phyloP scores from a whole-genome alignment of 2,329 filamentous ascomycete species.

The Chaetoscypha palmicola region DNA sequence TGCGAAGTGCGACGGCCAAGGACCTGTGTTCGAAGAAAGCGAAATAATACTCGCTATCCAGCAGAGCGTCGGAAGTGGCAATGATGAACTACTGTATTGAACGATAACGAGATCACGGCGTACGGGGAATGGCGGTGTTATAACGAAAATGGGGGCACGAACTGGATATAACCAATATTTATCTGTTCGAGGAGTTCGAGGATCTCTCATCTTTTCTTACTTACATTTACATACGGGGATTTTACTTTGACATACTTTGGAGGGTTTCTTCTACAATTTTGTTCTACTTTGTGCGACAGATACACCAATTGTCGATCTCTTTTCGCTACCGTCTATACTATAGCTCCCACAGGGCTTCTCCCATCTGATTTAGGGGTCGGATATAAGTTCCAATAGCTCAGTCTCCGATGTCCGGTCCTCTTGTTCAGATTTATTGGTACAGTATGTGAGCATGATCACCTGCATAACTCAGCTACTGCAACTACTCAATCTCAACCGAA shows the following conservation, averaged over 20 bases:
- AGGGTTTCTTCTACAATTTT: too few relatives aligned
- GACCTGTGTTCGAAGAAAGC: conserved; percentile 78
- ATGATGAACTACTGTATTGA: conserved; percentile 65
- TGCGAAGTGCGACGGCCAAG: conserved; percentile 78
- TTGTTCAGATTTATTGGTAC: too few relatives aligned
- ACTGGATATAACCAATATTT: neutral
- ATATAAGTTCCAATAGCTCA: too few relatives aligned
- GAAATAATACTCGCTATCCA: conserved; percentile 69
- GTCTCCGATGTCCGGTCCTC: too few relatives aligned
- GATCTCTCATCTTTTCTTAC: neutral
- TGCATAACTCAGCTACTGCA: too few relatives aligned
- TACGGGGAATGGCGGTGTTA: conserved; percentile 9
- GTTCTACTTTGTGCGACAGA: too few relatives aligned
- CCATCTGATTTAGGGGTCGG: neutral
- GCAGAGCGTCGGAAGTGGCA: conserved; percentile 67
- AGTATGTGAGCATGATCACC: too few relatives aligned
- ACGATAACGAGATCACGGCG: neutral
- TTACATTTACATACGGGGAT: neutral
- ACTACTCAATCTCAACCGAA: too few relatives aligned
- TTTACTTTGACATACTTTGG: neutral
- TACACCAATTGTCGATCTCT: too few relatives aligned
- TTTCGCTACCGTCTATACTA: neutral
- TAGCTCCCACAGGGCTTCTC: neutral
- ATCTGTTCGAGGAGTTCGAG: neutral
- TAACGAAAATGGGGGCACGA: neutral